Base-by-base conservation (phyloP, 1,139 yeast species). In the Yamadazyma diospyri region DNA sequence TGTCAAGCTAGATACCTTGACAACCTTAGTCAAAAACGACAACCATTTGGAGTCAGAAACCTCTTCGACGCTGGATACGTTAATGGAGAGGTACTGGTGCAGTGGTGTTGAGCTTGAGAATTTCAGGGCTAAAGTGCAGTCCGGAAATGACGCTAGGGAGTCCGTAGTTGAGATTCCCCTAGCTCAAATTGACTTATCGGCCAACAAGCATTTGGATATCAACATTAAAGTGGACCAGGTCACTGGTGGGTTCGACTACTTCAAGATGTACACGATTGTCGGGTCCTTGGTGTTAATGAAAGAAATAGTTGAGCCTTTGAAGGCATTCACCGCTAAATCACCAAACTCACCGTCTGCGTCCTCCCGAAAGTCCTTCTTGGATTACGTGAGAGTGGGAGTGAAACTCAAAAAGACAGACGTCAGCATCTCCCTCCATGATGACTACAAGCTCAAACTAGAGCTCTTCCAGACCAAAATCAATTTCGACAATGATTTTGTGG, bases 281-380 rank as follows among this genome's bases (percentile, higher is more conserved):
- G 83, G 88, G 1, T 59, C 78, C 6, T 43, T 76, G 3, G 52
- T 81, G 10, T 43, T 81, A 12, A 62, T 67, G 34, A 76, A 76
- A 41, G 64, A 72, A 4, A 38, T 77, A 2, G 33, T 69, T 5
- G 55, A 56, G 36, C 79, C 71, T 29, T 42, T 55, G 55, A 44
- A 34, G 35, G 40, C 12, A 51, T 53, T 30, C 53, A 41, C 35
- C 39, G 40, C 32, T 55, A 54, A 22, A 34, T 7, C 25, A n/a
- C 25, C 25, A 5, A 11, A 5, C n/a, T 10, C 16, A 10, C 9
- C 13, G 10, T 22, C 25, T 22, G 11, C 12, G n/a, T 12, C 16
- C 9, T 11, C 16, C 6, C n/a, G n/a, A 5, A 13, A 13, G 10
- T 12, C 13, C 7, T 18, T 30, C 3, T 20, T 15, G n/a, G 14